Conservation (phyloP, 805 yeast genomes). For the Candida incommunis region DNA sequence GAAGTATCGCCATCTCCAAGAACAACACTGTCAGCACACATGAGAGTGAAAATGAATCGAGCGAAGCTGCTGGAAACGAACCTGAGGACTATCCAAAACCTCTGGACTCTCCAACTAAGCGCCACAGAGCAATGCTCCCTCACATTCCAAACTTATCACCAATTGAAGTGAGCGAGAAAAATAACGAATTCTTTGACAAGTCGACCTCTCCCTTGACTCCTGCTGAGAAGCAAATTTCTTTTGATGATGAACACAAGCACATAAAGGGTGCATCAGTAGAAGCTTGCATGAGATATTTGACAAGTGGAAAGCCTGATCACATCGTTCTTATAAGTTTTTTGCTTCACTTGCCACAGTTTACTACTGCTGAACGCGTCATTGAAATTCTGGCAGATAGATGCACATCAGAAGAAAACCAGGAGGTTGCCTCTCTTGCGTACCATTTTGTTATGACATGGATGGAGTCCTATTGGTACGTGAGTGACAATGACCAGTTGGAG, state of each 20-base stretch:
- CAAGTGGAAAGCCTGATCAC: conserved; percentile 31
- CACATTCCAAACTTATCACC: conserved; percentile 5
- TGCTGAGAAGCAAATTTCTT: conserved; percentile 4
- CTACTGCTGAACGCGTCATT: conserved; percentile 49
- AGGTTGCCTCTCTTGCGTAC: conserved; percentile 48
- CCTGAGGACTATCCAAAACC: background rate
- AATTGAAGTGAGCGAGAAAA: conserved; percentile 2
- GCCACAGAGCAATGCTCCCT: conserved; percentile 1
- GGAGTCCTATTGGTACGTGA: conserved; percentile 62
- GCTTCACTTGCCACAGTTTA: conserved; percentile 60
- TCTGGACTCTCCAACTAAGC: conserved; percentile 1
- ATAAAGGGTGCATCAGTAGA: conserved; percentile 22
- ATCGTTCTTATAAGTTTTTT: conserved; percentile 63
- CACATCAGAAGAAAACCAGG: conserved; percentile 21
- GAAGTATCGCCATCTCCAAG: conserved; percentile 9
- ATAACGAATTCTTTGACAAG: background rate
- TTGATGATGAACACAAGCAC: conserved; percentile 11
- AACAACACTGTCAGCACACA: background rate
- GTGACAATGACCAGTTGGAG: background rate
- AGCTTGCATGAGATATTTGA: conserved; percentile 17
- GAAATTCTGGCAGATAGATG: conserved; percentile 48
- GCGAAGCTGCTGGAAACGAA: background rate
- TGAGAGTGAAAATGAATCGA: background rate
- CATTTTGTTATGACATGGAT: conserved; percentile 71
- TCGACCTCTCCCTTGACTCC: background rate